Conservation (phyloP, 805 yeast genomes). For the Candida sanyiensis region DNA sequence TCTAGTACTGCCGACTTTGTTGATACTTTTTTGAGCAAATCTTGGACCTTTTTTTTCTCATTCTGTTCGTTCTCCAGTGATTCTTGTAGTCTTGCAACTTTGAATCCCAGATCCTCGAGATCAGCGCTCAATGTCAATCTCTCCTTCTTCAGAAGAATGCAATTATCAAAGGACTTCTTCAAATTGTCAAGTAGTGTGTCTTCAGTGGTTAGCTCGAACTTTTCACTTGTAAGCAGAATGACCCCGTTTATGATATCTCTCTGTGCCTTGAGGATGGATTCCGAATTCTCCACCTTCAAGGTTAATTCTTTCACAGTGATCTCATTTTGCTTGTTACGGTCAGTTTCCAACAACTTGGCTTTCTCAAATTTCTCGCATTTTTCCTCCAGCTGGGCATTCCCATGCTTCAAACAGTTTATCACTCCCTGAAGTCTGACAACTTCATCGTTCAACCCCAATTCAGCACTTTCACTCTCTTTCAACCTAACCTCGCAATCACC, state of each 20-base stretch:
- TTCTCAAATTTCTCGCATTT: neutral
- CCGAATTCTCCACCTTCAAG: neutral
- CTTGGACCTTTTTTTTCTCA: neutral
- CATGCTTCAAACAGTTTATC: no score
- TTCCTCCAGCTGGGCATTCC: neutral
- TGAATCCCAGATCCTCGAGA: neutral
- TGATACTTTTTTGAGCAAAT: neutral
- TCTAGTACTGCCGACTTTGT: neutral
- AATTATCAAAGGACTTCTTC: neutral
- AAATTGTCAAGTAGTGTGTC: neutral
- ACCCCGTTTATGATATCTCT: neutral
- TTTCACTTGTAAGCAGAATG: neutral
- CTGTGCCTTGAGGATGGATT: neutral
- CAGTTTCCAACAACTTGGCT: neutral
- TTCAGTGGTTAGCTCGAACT: neutral
- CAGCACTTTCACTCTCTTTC: neutral
- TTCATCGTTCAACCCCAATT: neutral
- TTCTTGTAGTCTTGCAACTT: neutral
- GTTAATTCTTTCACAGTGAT: neutral
- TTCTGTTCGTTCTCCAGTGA: neutral
- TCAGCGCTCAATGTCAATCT: neutral
- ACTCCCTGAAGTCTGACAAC: neutral
- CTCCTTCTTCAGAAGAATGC: neutral
- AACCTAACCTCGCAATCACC: slow-evolving; percentile 1
- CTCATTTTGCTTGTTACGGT: neutral